A percentile compares a stretch with the other conserved stretches of the same genome.
Conservation (phyloP, 1,284 basidiomycete species). For the Boletus holoroseus region DNA sequence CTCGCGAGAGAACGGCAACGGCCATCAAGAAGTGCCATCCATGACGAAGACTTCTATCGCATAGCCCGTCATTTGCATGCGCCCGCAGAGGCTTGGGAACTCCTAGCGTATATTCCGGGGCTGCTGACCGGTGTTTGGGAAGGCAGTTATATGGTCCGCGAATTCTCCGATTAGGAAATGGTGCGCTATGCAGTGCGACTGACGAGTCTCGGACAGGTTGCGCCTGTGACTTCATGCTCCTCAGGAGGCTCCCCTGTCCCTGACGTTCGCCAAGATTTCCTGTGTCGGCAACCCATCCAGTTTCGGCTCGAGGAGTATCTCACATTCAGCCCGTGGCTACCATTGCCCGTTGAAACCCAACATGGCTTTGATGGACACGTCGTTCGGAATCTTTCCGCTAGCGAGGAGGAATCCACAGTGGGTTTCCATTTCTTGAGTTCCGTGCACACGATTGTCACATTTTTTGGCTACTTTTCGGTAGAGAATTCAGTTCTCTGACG, state of each 20-base stretch:
- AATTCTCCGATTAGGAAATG: constrained; percentile 17
- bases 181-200: constrained; percentile 12
- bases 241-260: constrained; percentile 8
- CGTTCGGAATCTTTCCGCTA: constrained; percentile 21
- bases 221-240: constrained; percentile 21
- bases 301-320: constrained; percentile 31
- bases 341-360: constrained; percentile 26
- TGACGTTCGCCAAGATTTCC: constrained; percentile 24
- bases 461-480: constrained; percentile 11
- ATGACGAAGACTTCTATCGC: constrained; percentile 42
- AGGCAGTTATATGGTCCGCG: constrained; percentile 48
- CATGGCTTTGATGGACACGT: constrained; percentile 28
- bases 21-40: constrained; percentile 34
- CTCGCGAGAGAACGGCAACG: constrained; percentile 32
- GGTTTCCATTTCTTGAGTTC: constrained; percentile 10
- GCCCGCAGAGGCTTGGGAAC: constrained; percentile 28
- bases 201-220: constrained; percentile 25
- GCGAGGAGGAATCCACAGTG: constrained; percentile 26
- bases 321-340: constrained; percentile 31
- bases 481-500: constrained; percentile 31
- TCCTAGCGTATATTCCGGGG: constrained; percentile 36
- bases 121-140: constrained; percentile 52
- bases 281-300: constrained; percentile 35
- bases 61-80: constrained; percentile 26
- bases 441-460: constrained; percentile 25